Evolutionary conservation across 768 basidiomycete genomes (phyloP), one percentile per base, ranked within the genome.

Genomic region (Podaxis rugospora): DNA sequence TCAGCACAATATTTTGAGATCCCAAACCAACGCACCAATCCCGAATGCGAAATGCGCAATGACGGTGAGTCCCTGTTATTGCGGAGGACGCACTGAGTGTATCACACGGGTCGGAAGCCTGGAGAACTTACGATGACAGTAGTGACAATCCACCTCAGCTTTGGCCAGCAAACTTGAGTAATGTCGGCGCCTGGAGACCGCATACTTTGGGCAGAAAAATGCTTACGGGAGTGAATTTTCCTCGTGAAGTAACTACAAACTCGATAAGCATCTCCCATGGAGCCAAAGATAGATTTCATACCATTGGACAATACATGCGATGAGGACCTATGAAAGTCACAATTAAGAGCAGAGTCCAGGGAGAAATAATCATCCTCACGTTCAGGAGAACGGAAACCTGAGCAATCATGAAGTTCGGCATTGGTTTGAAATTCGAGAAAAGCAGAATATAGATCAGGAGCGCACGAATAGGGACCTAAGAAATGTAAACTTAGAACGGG

Each of bases 381-480:
- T 72, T 75, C 11, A 74, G 39, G 3, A 61, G 64, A 5, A 74
- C 63, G 1, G 72, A 73, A 10, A 68, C 61, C 74, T 75, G 28
- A 35, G 23, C 5, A 37, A 2, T 16, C 16, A 2, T 51, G 32
- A 57, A 1, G 37, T 3, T 36, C 18, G 13, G 4, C 5, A 13
- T 7, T 16, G n/a, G 16, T 27, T 63, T 40, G 18, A 37, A 37
- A 42, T 27, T 10, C 10, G n/a, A 51, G 5, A 5, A 18, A 39
- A 5, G 27, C 35, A 7, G n/a, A 11, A 35, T 35, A 4, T 44
- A 9, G 1, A 21, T 16, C 1, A 44, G 6, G 21, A 9, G 64
- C 74, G 28, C 66, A 76, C 74, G 64, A 72, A 75, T 37, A 78
- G 66, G 2, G 76, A 70, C 76, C 76, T 74, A 47, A 14, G 55